Percentiles rank a stretch among this genome's conserved stretches.
Evolutionary conservation across 2,329 filamentous ascomycete species (phyloP).

Genomic region (Aspergillus ruber): DNA sequence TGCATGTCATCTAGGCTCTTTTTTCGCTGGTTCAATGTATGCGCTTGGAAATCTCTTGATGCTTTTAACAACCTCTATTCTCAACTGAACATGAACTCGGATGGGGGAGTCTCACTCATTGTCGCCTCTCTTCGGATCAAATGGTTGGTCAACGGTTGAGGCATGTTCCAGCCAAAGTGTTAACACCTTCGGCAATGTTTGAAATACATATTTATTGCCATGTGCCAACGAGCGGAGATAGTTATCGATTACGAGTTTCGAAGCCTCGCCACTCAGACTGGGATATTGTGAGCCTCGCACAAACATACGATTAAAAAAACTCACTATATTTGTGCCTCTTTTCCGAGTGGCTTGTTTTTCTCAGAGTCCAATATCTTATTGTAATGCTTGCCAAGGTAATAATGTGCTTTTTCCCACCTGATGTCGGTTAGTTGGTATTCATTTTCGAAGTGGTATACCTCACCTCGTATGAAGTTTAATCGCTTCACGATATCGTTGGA

Average conservation of each 20-base stretch:
- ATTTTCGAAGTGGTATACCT: not conserved
- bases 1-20: constrained; percentile 65
- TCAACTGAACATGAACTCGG: not conserved
- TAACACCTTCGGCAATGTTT: constrained; percentile 83
- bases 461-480: constrained; percentile 37
- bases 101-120: constrained; percentile 29
- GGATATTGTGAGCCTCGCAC: constrained; percentile 14
- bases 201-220: constrained; percentile 92
- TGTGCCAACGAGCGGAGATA: constrained; percentile 80
- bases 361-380: constrained; percentile 92
- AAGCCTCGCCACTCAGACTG: constrained; percentile 68
- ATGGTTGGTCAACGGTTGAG: constrained; percentile 59
- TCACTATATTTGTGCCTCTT: constrained; percentile 66
- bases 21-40: constrained; percentile 48
- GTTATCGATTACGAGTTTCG: constrained; percentile 87
- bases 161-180: constrained; percentile 94
- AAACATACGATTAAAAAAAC: constrained; percentile 7
- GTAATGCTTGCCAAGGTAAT: constrained; percentile 94
- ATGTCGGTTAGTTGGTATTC: constrained; percentile 4
- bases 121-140: constrained; percentile 46
- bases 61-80: constrained; percentile 5
- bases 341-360: constrained; percentile 65
- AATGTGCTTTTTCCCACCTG: constrained; percentile 94
- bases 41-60: constrained; percentile 39
- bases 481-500: constrained; percentile 75